Percentiles rank a stretch among this genome's conserved stretches.
These are phyloP conservation scores for Isatis tinctoria DNA, from an alignment of 345 rosid species.

Conservation along the genomic window DNA sequence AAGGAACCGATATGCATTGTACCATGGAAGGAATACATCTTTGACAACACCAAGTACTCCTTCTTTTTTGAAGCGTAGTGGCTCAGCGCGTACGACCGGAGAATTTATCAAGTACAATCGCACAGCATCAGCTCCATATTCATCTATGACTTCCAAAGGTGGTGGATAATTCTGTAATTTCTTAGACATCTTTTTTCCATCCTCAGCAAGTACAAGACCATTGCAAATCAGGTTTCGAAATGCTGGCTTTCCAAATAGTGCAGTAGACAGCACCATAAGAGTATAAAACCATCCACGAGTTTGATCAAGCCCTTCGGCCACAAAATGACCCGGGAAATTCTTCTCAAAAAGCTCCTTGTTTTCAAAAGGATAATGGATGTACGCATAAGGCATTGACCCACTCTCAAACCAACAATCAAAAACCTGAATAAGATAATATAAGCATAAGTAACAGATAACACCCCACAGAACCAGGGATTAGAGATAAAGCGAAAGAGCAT, in stretches of 20 bases:
- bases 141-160: slow-evolving; percentile 82
- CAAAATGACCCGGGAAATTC: slow-evolving; percentile 96
- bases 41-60: slow-evolving; percentile 94
- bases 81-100: slow-evolving; percentile 98
- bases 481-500: slow-evolving; percentile 1
- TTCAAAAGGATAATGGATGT: slow-evolving; percentile 98
- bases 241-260: slow-evolving; percentile 91
- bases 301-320: slow-evolving; percentile 99
- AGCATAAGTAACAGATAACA: background rate
- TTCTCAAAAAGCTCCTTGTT: slow-evolving; percentile 81
- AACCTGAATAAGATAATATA: slow-evolving; percentile 49
- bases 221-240: slow-evolving; percentile 93
- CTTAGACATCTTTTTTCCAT: slow-evolving; percentile 99
- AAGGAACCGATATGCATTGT: slow-evolving; percentile 96
- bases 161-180: slow-evolving; percentile 86
- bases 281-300: slow-evolving; percentile 99
- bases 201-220: slow-evolving; percentile 96
- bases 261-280: slow-evolving; percentile 98
- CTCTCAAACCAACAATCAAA: slow-evolving; percentile 99
- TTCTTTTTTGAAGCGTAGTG: slow-evolving; percentile 87
- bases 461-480: background rate
- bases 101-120: slow-evolving; percentile 92
- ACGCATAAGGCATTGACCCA: slow-evolving; percentile 99
- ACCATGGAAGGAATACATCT: slow-evolving; percentile 99
- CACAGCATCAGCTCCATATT: slow-evolving; percentile 96